Percentiles rank a stretch among this genome's conserved stretches.
Evolutionary conservation across 306 rosid genomes (phyloP).

Genomic region (Leucaena leucocephala): DNA sequence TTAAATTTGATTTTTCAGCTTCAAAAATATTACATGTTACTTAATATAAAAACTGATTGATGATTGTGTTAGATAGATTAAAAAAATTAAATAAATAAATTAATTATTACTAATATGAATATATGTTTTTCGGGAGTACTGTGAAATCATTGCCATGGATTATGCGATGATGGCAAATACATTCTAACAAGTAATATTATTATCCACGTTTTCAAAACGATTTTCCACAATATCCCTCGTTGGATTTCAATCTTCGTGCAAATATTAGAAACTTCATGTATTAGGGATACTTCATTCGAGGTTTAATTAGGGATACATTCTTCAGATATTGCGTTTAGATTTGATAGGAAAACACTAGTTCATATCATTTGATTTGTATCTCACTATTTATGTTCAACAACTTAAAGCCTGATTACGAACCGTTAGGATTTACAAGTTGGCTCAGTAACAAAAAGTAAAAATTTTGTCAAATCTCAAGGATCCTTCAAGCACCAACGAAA

Average conservation of each 20-base stretch:
- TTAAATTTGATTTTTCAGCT: too few species aligned
- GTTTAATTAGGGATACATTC: not conserved
- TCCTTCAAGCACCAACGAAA: not conserved
- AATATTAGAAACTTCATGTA: too few species aligned
- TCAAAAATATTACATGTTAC: too few species aligned
- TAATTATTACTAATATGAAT: too few species aligned
- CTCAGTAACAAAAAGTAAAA: not conserved
- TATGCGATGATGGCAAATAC: not conserved
- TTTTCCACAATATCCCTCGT: not conserved
- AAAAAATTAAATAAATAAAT: too few species aligned
- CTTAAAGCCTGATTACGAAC: not conserved
- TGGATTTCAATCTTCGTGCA: not conserved
- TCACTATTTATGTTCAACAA: not conserved
- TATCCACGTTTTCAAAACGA: too few species aligned
- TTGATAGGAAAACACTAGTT: not conserved
- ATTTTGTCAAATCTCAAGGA: not conserved
- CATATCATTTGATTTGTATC: not conserved
- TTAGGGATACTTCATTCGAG: not conserved
- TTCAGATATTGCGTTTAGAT: not conserved
- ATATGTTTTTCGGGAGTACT: too few species aligned
- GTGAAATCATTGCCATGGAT: not conserved
- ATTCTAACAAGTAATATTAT: not conserved
- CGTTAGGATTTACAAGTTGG: not conserved
- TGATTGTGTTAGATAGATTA: too few species aligned
- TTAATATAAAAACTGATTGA: too few species aligned